Evolutionary conservation across 352 stramenopile species (phyloP).

Genomic region (Phytophthora ohioensis): DNA sequence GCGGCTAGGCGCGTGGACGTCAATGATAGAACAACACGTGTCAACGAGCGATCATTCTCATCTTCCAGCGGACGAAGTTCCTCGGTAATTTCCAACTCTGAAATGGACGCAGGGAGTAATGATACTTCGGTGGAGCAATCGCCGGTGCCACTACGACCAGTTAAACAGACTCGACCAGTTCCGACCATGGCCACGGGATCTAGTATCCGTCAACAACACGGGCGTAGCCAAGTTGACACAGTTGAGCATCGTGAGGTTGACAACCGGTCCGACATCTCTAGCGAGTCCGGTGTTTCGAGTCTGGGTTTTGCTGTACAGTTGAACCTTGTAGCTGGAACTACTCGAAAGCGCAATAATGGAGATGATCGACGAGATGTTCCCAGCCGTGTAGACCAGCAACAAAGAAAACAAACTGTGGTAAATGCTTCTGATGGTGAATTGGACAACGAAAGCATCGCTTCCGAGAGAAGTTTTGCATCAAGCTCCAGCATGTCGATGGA

Average conservation of each 20-base stretch:
- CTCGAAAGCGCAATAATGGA: constrained; percentile 24
- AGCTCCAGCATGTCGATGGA: constrained; percentile 61
- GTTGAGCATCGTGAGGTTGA: constrained; percentile 5
- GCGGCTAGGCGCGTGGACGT: neutral
- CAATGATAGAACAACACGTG: neutral
- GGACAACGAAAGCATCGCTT: constrained; percentile 25
- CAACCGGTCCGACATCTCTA: constrained; percentile 37
- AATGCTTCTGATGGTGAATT: constrained; percentile 11
- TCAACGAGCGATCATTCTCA: constrained; percentile 4
- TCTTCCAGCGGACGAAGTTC: constrained; percentile 17
- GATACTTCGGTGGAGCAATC: constrained; percentile 6
- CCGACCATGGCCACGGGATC: neutral
- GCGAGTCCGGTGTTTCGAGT: constrained; percentile 53
- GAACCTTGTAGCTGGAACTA: constrained; percentile 44
- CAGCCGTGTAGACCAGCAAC: neutral
- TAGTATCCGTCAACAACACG: neutral
- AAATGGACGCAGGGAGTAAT: constrained; percentile 16
- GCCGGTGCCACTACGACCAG: neutral
- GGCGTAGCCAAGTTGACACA: neutral
- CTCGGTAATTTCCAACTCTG: constrained; percentile 19
- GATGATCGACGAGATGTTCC: constrained; percentile 4
- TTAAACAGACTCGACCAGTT: neutral
- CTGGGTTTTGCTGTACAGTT: constrained; percentile 58
- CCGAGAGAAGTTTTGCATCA: constrained; percentile 45
- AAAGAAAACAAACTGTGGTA: neutral